Evolutionary conservation across 345 rosid species (phyloP).

Genomic region (Citrus hindsii): DNA sequence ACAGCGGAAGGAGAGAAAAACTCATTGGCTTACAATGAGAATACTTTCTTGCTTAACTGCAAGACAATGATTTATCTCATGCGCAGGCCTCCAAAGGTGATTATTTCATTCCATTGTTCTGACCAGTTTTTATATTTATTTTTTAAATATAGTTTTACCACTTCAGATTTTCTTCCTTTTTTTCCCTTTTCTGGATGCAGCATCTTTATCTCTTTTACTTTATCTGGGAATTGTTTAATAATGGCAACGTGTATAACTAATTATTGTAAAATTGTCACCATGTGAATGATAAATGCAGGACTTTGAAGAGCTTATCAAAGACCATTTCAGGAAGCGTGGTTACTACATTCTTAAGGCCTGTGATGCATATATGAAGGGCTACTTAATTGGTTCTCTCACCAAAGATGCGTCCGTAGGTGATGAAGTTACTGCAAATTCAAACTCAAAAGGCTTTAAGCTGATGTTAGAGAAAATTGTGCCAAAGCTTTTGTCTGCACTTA

Average conservation of each 20-base stretch:
- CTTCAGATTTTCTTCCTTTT: not conserved
- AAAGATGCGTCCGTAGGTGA: slow-evolving; percentile 57
- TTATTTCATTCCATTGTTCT: not conserved
- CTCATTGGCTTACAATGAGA: slow-evolving; percentile 87
- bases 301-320: slow-evolving; percentile 72
- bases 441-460: slow-evolving; percentile 90
- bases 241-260: not conserved
- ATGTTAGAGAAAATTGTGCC: slow-evolving; percentile 87
- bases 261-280: not conserved
- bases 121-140: not conserved
- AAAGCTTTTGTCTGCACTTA: slow-evolving; percentile 61
- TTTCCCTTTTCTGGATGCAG: not conserved
- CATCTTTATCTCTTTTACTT: not conserved
- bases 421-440: slow-evolving; percentile 47
- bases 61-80: slow-evolving; percentile 92
- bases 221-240: not conserved
- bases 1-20: slow-evolving; percentile 98
- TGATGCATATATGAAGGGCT: slow-evolving; percentile 89
- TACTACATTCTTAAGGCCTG: slow-evolving; percentile 88
- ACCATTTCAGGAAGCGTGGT: slow-evolving; percentile 83
- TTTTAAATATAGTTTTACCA: not conserved
- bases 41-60: slow-evolving; percentile 86
- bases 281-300: slow-evolving; percentile 41
- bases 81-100: slow-evolving; percentile 90
- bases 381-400: slow-evolving; percentile 80